phyloP scores from a whole-genome alignment of 176 grass and related monocot species.

The Neostapfia colusana region DNA sequence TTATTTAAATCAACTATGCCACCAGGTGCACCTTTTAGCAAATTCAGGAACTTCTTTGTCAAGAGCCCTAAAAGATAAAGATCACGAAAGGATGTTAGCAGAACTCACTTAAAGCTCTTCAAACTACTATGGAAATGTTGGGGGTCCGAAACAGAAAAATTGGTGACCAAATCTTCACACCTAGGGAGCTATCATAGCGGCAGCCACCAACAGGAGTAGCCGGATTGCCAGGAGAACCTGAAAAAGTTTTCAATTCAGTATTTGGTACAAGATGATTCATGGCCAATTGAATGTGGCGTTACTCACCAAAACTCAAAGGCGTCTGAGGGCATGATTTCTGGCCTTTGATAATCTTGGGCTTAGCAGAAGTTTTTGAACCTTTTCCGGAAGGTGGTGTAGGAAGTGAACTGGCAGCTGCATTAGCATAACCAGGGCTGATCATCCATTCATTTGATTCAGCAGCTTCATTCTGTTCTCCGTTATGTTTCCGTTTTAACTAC shows the following conservation, averaged over 20 bases:
- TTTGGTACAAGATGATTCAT: slow-evolving; percentile 10
- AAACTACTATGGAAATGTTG: slow-evolving; percentile 19
- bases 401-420: slow-evolving; percentile 42
- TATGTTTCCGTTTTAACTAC: slow-evolving; percentile 62
- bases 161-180: slow-evolving; percentile 37
- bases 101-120: slow-evolving; percentile 30
- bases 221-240: slow-evolving; percentile 69
- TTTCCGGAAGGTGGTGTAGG: slow-evolving; percentile 63
- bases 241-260: slow-evolving; percentile 25
- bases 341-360: slow-evolving; percentile 48
- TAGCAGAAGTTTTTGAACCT: slow-evolving; percentile 47
- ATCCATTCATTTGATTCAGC: slow-evolving; percentile 59
- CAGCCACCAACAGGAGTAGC: slow-evolving; percentile 59
- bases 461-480: slow-evolving; percentile 45
- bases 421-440: slow-evolving; percentile 61
- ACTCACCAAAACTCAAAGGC: slow-evolving; percentile 56
- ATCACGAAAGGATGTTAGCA: slow-evolving; percentile 7
- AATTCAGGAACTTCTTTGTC: slow-evolving; percentile 84
- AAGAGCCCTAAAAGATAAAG: slow-evolving; percentile 48
- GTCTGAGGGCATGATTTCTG: slow-evolving; percentile 72
- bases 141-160: not conserved
- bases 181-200: slow-evolving; percentile 83
- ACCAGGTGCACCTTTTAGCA: slow-evolving; percentile 74
- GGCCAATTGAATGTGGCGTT: slow-evolving; percentile 8
- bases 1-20: slow-evolving; percentile 87